Percentiles rank a stretch among this genome's conserved stretches.
Conservation (phyloP, 345 rosid species). For the Citrus mangshanensis region DNA sequence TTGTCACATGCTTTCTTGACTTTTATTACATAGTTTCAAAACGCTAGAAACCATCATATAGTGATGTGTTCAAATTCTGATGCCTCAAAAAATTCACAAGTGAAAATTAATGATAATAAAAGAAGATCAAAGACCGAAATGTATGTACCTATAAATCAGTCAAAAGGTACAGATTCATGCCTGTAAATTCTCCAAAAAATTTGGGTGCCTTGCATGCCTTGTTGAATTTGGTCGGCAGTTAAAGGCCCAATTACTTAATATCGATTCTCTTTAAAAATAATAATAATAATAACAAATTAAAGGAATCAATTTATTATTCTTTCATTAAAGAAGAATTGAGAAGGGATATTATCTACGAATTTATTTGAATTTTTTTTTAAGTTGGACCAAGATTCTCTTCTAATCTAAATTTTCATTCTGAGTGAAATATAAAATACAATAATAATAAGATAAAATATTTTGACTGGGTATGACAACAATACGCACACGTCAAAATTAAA, state of each 20-base stretch:
- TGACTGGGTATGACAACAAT: too few relatives aligned
- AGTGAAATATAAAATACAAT: too few relatives aligned
- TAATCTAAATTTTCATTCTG: too few relatives aligned
- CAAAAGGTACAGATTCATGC: background rate
- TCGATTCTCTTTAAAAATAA: background rate
- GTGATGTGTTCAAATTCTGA: constrained; percentile 1
- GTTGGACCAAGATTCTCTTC: too few relatives aligned
- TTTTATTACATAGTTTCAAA: background rate
- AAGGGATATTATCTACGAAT: background rate
- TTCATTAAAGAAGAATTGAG: constrained; percentile 4
- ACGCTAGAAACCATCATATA: background rate
- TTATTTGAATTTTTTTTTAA: too few relatives aligned
- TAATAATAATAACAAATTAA: too few relatives aligned
- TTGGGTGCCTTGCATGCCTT: background rate
- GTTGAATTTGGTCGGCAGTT: background rate
- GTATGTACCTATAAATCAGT: background rate
- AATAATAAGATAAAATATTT: too few relatives aligned
- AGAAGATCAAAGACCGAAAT: background rate
- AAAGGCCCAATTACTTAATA: background rate
- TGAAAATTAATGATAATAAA: background rate
- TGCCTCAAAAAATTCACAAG: background rate
- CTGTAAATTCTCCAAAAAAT: constrained; percentile 1
- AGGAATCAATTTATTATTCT: background rate
- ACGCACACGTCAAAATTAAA: too few relatives aligned
- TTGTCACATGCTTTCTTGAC: constrained; percentile 32